Evolutionary conservation across 2,329 filamentous ascomycete species (phyloP), one percentile per base, ranked within the genome.

Genomic region (Fusarium sambucinum): DNA sequence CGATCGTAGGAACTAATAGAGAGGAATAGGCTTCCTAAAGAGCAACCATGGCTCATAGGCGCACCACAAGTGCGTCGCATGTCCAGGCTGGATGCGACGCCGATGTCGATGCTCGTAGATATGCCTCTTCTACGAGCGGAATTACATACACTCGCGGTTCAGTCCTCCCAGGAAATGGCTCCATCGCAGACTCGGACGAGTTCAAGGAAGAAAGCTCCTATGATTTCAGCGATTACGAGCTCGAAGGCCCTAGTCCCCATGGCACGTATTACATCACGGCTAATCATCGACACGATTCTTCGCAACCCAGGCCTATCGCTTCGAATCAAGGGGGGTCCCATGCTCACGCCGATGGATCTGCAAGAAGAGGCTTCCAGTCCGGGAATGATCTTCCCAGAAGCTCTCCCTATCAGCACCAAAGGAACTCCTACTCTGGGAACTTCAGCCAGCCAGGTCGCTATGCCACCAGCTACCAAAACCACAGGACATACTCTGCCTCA

Each of bases 1-100:
- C 19, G 25, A 35, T 44, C 35, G 25, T 55, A 67, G 62, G 66
- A 55, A 46, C 57, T 69, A 59, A 69, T 55, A 53, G 48, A 48
- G 56, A 42, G 55, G 45, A 30, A 46, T 42, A 68, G 57, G 51
- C 13, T 25, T 14, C 7, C n/a, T 6, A 17, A 19, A 30, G 25
- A 30, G 57, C 40, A 10, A 42, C 10, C n/a, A 69, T 69, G 66
- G 45, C 52, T 38, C 52, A 66, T 38, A 58, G 48, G 44, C 60
- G 52, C 17, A 51, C 48, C 29, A 17, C 30, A 19, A 62, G 47
- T 44, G 45, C 60, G 7, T 54, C 66, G 12, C 27, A 55, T n/a
- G 14, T 45, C n/a, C 59, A 52, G 35, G 21, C 25, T 25, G 25
- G 40, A 32, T 41, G 29, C 16, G 53, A 63, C 29, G 44, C 44